A percentile compares a stretch with the other conserved stretches of the same genome.
These are phyloP conservation scores for Moringa oleifera DNA, from an alignment of 345 rosid species.

Conservation along the genomic window DNA sequence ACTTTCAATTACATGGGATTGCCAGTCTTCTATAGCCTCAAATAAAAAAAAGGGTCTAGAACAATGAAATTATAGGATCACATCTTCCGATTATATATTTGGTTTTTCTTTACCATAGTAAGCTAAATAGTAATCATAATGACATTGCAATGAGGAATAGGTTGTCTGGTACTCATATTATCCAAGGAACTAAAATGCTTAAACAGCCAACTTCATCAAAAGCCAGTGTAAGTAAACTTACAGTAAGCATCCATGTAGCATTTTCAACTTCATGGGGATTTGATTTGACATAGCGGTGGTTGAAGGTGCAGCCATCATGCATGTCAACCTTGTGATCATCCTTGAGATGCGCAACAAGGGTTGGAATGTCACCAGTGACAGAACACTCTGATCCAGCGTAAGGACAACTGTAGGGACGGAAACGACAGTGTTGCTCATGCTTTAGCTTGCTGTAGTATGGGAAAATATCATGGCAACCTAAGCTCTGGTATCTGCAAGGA, in stretches of 20 bases:
- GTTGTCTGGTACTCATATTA: neutral
- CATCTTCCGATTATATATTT: too few relatives aligned
- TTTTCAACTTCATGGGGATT: constrained; percentile 86
- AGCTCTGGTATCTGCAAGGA: constrained; percentile 65
- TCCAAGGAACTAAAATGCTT: neutral
- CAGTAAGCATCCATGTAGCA: constrained; percentile 97
- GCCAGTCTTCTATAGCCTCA: neutral
- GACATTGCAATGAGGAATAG: neutral
- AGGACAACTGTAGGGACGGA: constrained; percentile 74
- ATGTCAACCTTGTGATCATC: constrained; percentile 90
- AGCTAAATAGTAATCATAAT: too few relatives aligned
- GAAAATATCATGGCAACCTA: constrained; percentile 72
- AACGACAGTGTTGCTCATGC: constrained; percentile 71
- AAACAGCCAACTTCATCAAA: neutral
- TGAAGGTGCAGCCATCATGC: constrained; percentile 84
- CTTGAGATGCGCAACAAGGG: constrained; percentile 67
- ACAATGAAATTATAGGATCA: too few relatives aligned
- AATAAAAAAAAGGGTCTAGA: too few relatives aligned
- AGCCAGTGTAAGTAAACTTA: constrained; percentile 25
- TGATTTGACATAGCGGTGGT: constrained; percentile 84
- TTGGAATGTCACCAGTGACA: constrained; percentile 67
- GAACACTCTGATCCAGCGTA: constrained; percentile 89
- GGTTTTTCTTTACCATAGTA: too few relatives aligned
- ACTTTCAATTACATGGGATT: neutral
- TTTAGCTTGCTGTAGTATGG: constrained; percentile 78